Evolutionary conservation across 495 filamentous ascomycete genomes (phyloP), one percentile per base, ranked within the genome.

Genomic region (Pyrenula aspistea): DNA sequence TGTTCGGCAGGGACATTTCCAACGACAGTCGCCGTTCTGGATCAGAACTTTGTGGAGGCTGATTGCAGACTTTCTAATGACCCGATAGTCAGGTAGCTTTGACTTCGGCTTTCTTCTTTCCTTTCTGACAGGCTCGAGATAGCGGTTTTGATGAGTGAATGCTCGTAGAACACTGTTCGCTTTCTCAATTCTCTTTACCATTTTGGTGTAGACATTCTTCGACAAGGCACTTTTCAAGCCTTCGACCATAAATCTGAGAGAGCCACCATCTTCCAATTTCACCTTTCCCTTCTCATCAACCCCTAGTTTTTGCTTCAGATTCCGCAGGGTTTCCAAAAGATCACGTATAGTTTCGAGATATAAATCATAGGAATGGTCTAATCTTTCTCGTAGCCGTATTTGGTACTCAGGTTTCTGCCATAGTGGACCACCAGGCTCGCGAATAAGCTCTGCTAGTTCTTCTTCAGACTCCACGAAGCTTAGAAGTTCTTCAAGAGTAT

Each of bases 401-500:
- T 59, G 54, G 3, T 63, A 53, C 2, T 12, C 42, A 2, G 55
- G 53, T 19, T 56, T 23, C 23, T 25, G 53, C 63, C 63, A 65
- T 3, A 2, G 25, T 0, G 53, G 10, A 12, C 59, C 59, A 1
- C 51, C 21, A 25, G 59, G 61, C 22, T 60, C 36, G 2, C 11
- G 10, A n/a, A 65, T 61, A 3, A 65, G 51, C 20, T 58, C 25
- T 0, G 15, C 48, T 12, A 61, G 10, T 11, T 58, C 15, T 48
- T 61, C 51, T 4, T 60, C 53, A n/a, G 65, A 57, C 22, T 62
- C 31, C 1, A 67, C 56, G 2, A 67, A 52, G 2, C 55, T 63
- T 2, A 71, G 50, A 2, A 63, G 56, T 49, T 66, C 52, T 21
- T 66, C 62, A 12, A 70, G 25, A 0, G 60, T 62, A 49, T 68